These are phyloP conservation scores for Pseudogymnoascus sp. DNA, from an alignment of 2,329 filamentous ascomycete genomes.

Conservation along the genomic window DNA sequence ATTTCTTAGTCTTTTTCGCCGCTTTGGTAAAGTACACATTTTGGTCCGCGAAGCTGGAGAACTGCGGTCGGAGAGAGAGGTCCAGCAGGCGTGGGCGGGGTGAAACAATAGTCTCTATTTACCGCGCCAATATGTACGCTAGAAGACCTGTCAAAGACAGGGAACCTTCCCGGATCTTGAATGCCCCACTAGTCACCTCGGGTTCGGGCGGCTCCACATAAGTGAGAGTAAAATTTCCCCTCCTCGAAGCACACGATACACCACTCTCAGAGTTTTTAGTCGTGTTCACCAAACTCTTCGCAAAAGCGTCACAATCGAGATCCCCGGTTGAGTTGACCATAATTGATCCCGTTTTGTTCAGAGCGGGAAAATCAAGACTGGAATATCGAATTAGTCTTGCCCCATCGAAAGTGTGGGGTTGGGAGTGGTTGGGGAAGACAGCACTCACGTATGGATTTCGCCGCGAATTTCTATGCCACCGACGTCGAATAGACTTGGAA, in stretches of 20 bases:
- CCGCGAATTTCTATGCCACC: neutral
- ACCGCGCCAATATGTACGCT: neutral
- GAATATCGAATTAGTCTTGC: neutral
- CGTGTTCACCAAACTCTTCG: neutral
- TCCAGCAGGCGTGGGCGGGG: neutral
- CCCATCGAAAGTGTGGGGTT: neutral
- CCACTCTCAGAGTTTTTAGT: neutral
- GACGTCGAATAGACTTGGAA: neutral
- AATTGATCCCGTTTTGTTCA: neutral
- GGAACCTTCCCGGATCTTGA: neutral
- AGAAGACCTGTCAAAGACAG: neutral
- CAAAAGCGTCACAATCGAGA: neutral
- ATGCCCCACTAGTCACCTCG: neutral
- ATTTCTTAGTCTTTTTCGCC: too few species aligned
- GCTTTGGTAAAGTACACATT: too few species aligned
- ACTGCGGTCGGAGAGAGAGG: too few species aligned
- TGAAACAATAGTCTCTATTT: neutral
- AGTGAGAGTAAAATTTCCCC: neutral
- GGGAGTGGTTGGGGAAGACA: neutral
- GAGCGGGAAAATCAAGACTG: neutral
- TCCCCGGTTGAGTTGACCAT: neutral
- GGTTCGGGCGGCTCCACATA: neutral
- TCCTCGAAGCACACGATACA: neutral
- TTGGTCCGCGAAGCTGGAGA: too few species aligned
- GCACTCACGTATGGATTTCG: neutral